Conservation (phyloP, 441 rosid genomes). For the Populus hybrid region DNA sequence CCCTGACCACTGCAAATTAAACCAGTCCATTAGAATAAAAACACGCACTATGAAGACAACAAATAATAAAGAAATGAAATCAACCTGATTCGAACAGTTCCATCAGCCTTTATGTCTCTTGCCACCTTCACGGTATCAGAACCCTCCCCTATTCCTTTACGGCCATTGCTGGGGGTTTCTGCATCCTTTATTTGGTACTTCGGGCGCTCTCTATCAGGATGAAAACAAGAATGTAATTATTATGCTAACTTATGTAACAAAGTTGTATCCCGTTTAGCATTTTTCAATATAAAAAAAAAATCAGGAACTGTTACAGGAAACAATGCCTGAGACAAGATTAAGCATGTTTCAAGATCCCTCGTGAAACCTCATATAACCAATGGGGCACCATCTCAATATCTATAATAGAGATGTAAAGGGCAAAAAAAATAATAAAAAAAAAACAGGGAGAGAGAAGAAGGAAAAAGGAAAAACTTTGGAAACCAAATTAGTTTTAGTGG, state of each 20-base stretch:
- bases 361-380: background rate
- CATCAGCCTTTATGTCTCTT: slow-evolving; percentile 65
- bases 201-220: slow-evolving; percentile 79
- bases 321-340: background rate
- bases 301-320: background rate
- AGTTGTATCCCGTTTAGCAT: slow-evolving; percentile 1
- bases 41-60: slow-evolving; percentile 1
- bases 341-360: background rate
- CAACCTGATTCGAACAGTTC: slow-evolving; percentile 68
- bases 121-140: slow-evolving; percentile 79
- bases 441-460: background rate
- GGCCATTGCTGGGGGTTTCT: slow-evolving; percentile 52
- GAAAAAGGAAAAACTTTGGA: background rate
- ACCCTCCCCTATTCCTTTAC: slow-evolving; percentile 45
- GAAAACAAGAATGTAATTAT: slow-evolving; percentile 19
- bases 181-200: slow-evolving; percentile 66
- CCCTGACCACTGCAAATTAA: slow-evolving; percentile 58
- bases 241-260: slow-evolving; percentile 1
- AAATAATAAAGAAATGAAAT: slow-evolving; percentile 25
- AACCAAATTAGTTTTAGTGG: background rate
- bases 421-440: too few relatives aligned
- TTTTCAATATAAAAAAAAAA: background rate
- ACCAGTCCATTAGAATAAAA: slow-evolving; percentile 22
- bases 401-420: background rate
- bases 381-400: background rate